These are phyloP conservation scores for Umbelopsis sp. DNA, from an alignment of 192 early-diverging fungal species.

Conservation along the genomic window DNA sequence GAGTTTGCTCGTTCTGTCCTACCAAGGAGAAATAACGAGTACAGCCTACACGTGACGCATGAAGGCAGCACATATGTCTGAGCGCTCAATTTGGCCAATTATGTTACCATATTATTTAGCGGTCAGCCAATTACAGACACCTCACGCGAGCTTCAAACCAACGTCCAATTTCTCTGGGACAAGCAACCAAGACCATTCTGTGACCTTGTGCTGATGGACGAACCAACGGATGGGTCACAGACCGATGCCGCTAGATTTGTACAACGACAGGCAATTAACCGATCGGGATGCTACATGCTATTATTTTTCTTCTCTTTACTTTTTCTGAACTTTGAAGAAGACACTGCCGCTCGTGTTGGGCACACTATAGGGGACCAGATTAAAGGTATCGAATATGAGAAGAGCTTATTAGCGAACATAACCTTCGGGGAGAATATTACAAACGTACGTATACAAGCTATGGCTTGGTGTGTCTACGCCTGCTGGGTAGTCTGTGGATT, in stretches of 20 bases:
- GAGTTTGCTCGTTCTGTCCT: neutral
- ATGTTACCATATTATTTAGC: neutral
- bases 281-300: slow-evolving; percentile 41
- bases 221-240: slow-evolving; percentile 11
- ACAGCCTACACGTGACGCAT: slow-evolving; percentile 3
- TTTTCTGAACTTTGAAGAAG: slow-evolving; percentile 48
- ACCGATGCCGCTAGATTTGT: slow-evolving; percentile 17
- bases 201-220: slow-evolving; percentile 5
- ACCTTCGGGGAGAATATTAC: slow-evolving; percentile 49
- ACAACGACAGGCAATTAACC: slow-evolving; percentile 33
- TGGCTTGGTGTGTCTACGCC: neutral
- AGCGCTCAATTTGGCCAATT: neutral
- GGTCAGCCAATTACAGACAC: too few relatives aligned
- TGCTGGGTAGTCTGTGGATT: neutral
- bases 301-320: slow-evolving; percentile 46
- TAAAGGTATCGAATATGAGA: slow-evolving; percentile 36
- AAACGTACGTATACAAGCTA: slow-evolving; percentile 38
- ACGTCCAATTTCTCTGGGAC: neutral
- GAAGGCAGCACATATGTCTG: neutral
- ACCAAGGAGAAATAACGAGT: too few relatives aligned
- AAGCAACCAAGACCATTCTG: neutral
- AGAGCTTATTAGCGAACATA: slow-evolving; percentile 38
- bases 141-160: too few relatives aligned
- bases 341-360: slow-evolving; percentile 28
- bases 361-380: slow-evolving; percentile 37